Evolutionary conservation across 305 asterid genomes (phyloP), one percentile per base, ranked within the genome.

Genomic region (Fraxinus dipetala): DNA sequence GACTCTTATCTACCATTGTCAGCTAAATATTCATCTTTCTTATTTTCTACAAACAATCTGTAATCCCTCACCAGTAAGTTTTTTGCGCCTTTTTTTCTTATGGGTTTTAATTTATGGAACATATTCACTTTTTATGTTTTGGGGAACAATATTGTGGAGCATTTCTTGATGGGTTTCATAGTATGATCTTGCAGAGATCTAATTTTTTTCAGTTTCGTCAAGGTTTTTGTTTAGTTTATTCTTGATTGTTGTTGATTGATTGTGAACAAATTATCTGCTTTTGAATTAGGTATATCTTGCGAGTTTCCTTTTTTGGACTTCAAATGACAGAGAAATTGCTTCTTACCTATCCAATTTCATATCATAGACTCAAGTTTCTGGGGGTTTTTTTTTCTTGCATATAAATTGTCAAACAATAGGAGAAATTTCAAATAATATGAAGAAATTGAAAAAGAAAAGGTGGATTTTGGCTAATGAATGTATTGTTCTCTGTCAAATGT

Each of bases 1-100:
- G 56, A 34, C 83, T 40, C 63, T 80, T 56, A 73, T 73, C 74
- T 18, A 80, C 78, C 72, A 70, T 80, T 80, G 48, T 80, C 83
- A 73, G 56, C 83, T 13, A 9, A 26, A 67, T 74, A 74, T 80
- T 78, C 59, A 65, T 43, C 43, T 51, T 72, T 51, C 79, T 80
- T 73, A 24, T 54, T 6, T 24, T 34, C 79, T 20, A 51, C 28
- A 30, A 80, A 30, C 40, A 72, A 72, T 67, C 74, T 24, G 30
- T 18, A 61, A 22, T 61, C 72, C 74, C 11, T 24, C 36, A 67
- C 35, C 36, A 6, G 74, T 67, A 67, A 67, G 74, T 67, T 4
- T 28, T 67, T 26, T 67, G 36, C 6, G 28, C n/a, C 7, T 14
- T 11, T 28, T 26, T 11, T 67, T 67, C 74, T 67, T 11, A 22